Evolutionary conservation across 2,329 filamentous ascomycete genomes (phyloP).

Genomic region (Phaeophleospora eucalypticola): DNA sequence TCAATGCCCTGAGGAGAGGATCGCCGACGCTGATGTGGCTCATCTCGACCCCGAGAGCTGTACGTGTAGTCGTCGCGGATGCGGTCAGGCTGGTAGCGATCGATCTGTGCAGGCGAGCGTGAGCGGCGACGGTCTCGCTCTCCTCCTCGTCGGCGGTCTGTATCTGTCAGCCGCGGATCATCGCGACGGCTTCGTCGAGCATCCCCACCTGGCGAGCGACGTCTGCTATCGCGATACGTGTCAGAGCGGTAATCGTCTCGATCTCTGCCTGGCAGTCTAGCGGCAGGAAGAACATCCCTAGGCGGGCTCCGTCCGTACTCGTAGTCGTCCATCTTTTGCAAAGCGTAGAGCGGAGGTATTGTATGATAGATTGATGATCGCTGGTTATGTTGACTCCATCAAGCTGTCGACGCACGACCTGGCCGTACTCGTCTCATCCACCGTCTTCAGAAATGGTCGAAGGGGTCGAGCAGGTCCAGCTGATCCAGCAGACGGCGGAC

Average conservation of each 20-base stretch:
- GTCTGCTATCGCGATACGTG: slow-evolving; percentile 26
- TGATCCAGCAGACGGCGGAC: neutral
- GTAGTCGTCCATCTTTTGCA: slow-evolving; percentile 21
- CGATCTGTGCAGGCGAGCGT: slow-evolving; percentile 66
- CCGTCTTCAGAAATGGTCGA: neutral
- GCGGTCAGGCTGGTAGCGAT: slow-evolving; percentile 72
- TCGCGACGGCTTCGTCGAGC: neutral
- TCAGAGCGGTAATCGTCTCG: slow-evolving; percentile 28
- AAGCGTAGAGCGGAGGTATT: neutral
- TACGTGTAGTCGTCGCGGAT: slow-evolving; percentile 62
- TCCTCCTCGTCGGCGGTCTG: slow-evolving; percentile 33
- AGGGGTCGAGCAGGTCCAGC: neutral
- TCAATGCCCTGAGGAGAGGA: slow-evolving; percentile 68
- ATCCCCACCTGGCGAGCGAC: slow-evolving; percentile 28
- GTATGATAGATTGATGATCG: neutral
- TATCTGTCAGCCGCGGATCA: slow-evolving; percentile 12
- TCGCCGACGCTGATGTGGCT: slow-evolving; percentile 58
- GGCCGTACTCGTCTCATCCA: neutral
- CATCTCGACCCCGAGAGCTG: slow-evolving; percentile 55
- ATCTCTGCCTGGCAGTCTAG: slow-evolving; percentile 18
- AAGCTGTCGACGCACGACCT: slow-evolving; percentile 7
- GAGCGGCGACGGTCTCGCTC: slow-evolving; percentile 61
- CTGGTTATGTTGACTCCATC: slow-evolving; percentile 16
- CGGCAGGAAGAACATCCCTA: slow-evolving; percentile 10
- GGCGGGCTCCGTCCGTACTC: slow-evolving; percentile 12